Base-by-base conservation (phyloP, 495 filamentous ascomycete genomes). In the Thermothielavioides terrestris region DNA sequence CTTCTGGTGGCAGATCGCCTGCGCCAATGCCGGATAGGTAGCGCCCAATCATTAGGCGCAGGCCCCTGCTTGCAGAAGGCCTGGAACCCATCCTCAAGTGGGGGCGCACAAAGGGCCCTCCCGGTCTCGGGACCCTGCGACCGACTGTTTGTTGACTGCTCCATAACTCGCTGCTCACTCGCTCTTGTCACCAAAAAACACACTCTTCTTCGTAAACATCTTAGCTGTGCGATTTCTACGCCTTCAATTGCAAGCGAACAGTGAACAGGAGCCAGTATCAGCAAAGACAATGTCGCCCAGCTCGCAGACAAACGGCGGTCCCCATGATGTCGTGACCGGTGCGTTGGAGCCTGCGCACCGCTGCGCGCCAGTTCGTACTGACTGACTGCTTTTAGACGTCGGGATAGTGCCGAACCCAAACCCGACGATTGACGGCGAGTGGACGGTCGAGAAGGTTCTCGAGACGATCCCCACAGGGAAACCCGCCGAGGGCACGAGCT, bases 401-500 rank as follows among this genome's bases (percentile, higher is more conserved):
- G 56, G 32, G 7, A n/a, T 62, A 32, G 65, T 70, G 14, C 49
- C 60, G 7, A 64, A 59, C 18, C 65, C 70, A 12, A 63, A 58
- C 14, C 64, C 68, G 10, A 61, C 65, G 17, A 49, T 71, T 14
- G 54, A 58, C 5, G 71, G 59, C 22, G 51, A 59, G 39, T 79
- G 76, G 76, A 63, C 65, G 0, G 74, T 80, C 14, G 71, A 77
- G n/a, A 73, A 70, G 44, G 70, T 71, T 10, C 54, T 75, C 14
- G 70, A 67, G 3, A 60, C 64, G 10, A 69, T 78, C 30, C 50
- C 67, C 1, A 65, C 65, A 5, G 68, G 65, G 26, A 62, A 74
- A 21, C 83, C 78, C 10, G 55, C 68, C 41, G 74, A 81, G 51
- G 74, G 80, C 54, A 74, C 87, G 15, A 67, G 68, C 41, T 89